Evolutionary conservation across 768 basidiomycete species (phyloP).

Genomic region (Mycena filopes): DNA sequence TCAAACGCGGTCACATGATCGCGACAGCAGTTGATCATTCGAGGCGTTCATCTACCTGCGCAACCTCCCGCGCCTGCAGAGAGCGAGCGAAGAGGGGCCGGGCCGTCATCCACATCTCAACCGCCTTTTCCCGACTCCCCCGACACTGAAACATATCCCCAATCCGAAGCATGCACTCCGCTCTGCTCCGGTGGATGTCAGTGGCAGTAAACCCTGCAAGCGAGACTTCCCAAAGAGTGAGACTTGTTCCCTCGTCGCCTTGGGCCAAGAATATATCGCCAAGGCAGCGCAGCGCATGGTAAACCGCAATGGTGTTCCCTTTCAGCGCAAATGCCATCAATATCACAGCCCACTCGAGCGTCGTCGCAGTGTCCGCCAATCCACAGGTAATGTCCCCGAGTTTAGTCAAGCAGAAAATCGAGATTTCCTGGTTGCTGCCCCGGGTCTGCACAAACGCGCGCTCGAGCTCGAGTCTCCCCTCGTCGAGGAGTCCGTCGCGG

Average conservation of each 20-base stretch:
- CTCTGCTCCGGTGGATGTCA: constrained; percentile 1
- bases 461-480: neutral
- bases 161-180: constrained; percentile 1
- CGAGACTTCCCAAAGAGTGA: neutral
- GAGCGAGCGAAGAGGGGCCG: neutral
- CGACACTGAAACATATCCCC: neutral
- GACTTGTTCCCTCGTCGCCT: neutral
- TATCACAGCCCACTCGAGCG: neutral
- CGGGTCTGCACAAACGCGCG: neutral
- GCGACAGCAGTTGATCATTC: too few species aligned
- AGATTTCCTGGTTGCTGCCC: constrained; percentile 24
- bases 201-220: neutral
- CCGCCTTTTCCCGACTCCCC: neutral
- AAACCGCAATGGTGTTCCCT: neutral
- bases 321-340: neutral
- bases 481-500: neutral
- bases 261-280: neutral
- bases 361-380: neutral
- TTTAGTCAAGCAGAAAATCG: constrained; percentile 16
- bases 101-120: neutral
- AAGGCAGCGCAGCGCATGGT: constrained; percentile 3
- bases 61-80: too few species aligned
- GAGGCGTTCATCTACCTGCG: too few species aligned
- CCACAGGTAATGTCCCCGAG: constrained; percentile 4
- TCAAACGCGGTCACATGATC: too few species aligned